Percentiles rank a stretch among this genome's conserved stretches.
Conservation (phyloP, 345 rosid genomes). For the Salix udensis region DNA sequence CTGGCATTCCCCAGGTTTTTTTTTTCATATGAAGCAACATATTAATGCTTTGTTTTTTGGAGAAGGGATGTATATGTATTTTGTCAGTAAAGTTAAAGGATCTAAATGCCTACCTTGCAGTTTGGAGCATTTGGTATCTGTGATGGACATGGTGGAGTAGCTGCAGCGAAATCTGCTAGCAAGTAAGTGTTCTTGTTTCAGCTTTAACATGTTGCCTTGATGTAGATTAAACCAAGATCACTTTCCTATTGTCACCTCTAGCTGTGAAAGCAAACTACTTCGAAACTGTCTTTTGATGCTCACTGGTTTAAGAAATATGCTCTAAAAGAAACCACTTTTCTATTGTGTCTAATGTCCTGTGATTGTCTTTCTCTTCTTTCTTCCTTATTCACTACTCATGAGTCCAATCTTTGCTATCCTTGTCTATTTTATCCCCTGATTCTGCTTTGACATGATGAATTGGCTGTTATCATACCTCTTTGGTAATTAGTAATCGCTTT, state of each 20-base stretch:
- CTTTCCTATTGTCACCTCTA: not conserved
- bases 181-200: slow-evolving; percentile 54
- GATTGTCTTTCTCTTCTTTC: not conserved
- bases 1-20: slow-evolving; percentile 69
- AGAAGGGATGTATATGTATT: slow-evolving; percentile 2
- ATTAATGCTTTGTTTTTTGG: not conserved
- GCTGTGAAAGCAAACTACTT: not conserved
- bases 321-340: not conserved
- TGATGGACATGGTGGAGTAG: slow-evolving; percentile 96
- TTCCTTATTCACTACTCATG: not conserved
- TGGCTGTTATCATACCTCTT: not conserved
- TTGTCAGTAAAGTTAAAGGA: slow-evolving; percentile 10
- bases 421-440: not conserved
- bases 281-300: not conserved
- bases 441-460: not conserved
- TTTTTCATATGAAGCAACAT: slow-evolving; percentile 8
- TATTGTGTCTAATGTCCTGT: not conserved
- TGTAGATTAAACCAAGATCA: slow-evolving; percentile 10
- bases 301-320: not conserved
- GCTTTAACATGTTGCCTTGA: slow-evolving; percentile 16
- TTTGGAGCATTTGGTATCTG: slow-evolving; percentile 93
- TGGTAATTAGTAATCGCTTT: not conserved
- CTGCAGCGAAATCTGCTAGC: slow-evolving; percentile 87
- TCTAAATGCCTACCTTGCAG: slow-evolving; percentile 39
- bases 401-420: not conserved